Evolutionary conservation across 345 rosid species (phyloP).

Genomic region (Ceriops zippeliana): DNA sequence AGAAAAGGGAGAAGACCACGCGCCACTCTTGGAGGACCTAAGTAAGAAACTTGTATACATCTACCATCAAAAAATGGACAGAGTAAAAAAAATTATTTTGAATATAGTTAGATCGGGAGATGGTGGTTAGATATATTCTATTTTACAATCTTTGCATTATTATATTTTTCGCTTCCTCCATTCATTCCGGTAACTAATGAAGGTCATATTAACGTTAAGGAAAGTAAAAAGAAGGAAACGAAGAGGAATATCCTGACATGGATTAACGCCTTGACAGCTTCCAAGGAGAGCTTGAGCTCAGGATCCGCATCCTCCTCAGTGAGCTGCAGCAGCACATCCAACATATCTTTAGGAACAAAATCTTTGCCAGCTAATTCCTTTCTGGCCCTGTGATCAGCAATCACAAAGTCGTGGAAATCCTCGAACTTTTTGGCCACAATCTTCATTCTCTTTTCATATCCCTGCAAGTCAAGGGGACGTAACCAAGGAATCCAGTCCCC

Average conservation of each 20-base stretch:
- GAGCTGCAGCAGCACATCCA: conserved; percentile 26
- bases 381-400: not conserved
- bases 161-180: no score
- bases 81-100: no score
- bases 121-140: no score
- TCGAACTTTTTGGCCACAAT: conserved; percentile 10
- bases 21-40: no score
- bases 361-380: not conserved
- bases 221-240: no score
- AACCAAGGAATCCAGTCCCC: conserved; percentile 17
- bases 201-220: no score
- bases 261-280: conserved; percentile 21
- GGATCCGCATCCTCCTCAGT: conserved; percentile 34
- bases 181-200: no score
- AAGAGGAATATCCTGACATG: conserved; percentile 14
- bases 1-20: no score
- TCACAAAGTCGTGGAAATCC: not conserved
- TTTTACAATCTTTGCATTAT: no score
- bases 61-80: no score
- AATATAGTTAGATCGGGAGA: no score
- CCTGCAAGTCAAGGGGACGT: conserved; percentile 6
- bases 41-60: no score
- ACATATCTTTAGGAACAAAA: conserved; percentile 29
- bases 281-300: conserved; percentile 20
- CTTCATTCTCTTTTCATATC: conserved; percentile 17